Base-by-base conservation (phyloP, 2,329 filamentous ascomycete genomes). In the Fusarium duplospermum region DNA sequence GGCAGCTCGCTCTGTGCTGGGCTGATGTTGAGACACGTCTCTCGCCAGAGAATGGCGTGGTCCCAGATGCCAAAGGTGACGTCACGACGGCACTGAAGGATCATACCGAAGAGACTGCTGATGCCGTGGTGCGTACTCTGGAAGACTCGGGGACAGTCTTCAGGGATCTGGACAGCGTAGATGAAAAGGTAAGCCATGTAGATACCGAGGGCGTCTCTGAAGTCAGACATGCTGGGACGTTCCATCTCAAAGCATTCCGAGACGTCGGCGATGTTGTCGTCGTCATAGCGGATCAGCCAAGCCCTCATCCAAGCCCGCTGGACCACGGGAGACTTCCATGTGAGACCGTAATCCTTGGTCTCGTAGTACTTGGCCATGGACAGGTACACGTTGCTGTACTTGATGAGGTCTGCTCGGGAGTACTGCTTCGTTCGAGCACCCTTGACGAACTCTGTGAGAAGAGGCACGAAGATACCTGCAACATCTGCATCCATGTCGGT, bases 311-410 rank as follows among this genome's bases (percentile, higher is more conserved):
- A 75, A 9, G 50, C 50, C 31, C 50, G 18, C 27, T 54, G 50
- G 11, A 54, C 50, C 3, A 54, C 27, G 7, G 27, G 24, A 54
- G 71, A 74, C n/a, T 66, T 71, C 72, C 72, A 75, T 1, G 71
- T 75, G 20, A 52, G 50, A 22, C 63, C 31, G 10, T 72, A 75
- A 20, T 75, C 72, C 62, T 74, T 75, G 16, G 38, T 22, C n/a
- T 75, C 71, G 42, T 72, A 75, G 62, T 70, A 74, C 62, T 75
- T 75, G 47, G 65, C 62, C 69, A 75, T 75, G 13, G 72, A 74
- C 0, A 75, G 18, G 11, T 74, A 61, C 2, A 65, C 60, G 10
- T 75, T 75, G 10, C 72, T 71, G 8, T 74, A 75, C 59, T 72
- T 72, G 33, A 75, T 47, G 5, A 75, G 72, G 33, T 75, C 66